These are phyloP conservation scores for Capronia americana DNA, from an alignment of 2,329 filamentous ascomycete species.

Conservation along the genomic window DNA sequence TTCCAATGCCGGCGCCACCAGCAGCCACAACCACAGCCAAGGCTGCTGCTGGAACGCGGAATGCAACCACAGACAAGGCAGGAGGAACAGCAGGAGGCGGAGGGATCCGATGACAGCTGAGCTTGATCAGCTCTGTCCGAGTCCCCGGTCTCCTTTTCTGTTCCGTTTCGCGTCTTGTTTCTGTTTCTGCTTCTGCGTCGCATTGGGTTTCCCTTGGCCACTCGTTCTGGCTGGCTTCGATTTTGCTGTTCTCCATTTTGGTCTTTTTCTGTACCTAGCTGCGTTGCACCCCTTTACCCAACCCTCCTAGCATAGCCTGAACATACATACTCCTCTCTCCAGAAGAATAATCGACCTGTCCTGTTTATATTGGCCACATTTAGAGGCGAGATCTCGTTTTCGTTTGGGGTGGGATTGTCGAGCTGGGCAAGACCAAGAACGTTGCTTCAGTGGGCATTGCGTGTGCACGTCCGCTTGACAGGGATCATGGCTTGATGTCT, in stretches of 20 bases:
- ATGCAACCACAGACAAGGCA: slow-evolving; percentile 31
- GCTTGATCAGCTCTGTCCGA: slow-evolving; percentile 20
- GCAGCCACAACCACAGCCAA: slow-evolving; percentile 44
- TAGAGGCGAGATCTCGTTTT: background rate
- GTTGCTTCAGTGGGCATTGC: background rate
- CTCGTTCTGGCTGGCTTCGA: slow-evolving; percentile 23
- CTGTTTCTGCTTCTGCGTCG: slow-evolving; percentile 17
- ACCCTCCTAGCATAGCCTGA: slow-evolving; percentile 35
- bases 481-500: slow-evolving; percentile 24
- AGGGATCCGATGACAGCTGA: slow-evolving; percentile 35
- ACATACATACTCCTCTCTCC: slow-evolving; percentile 37
- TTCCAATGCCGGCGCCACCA: slow-evolving; percentile 47
- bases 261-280: slow-evolving; percentile 27
- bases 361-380: background rate
- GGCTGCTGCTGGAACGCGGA: slow-evolving; percentile 26
- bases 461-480: slow-evolving; percentile 11
- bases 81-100: slow-evolving; percentile 33
- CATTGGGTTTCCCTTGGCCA: slow-evolving; percentile 26
- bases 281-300: slow-evolving; percentile 5
- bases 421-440: background rate
- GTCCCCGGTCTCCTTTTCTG: slow-evolving; percentile 14
- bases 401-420: background rate
- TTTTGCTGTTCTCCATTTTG: slow-evolving; percentile 18
- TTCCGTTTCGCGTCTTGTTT: slow-evolving; percentile 26
- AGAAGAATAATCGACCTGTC: background rate